Evolutionary conservation across 176 grass and related monocot genomes (phyloP), one percentile per base, ranked within the genome.

Genomic region (Musa troglodytarum): DNA sequence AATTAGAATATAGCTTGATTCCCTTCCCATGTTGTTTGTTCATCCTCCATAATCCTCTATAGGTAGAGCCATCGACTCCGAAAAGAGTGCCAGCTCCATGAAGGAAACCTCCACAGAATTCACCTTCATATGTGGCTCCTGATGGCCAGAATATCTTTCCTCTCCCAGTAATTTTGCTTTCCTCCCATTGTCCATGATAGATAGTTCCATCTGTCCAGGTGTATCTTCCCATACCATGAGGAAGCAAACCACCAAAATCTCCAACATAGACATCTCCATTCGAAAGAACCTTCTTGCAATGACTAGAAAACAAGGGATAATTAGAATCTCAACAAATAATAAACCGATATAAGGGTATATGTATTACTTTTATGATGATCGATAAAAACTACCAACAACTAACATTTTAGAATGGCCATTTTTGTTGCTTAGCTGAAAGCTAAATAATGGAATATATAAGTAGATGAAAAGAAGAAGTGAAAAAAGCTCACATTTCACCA

Each of bases 11-110:
- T 65, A 69, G 76, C 82, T 94, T 94, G 28, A 72, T 86, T 64
- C 95, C 95, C 88, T 86, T 91, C n/a, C 90, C 90, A 62, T 98
- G 84, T 26, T 91, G 90, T 84, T 87, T 91, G 58, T 86, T 98
- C 84, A 98, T 89, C 85, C 87, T 83, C 95, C 95, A 98, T 61
- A 78, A 85, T 43, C 95, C 95, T 74, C 82, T 80, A 76, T 98
- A 98, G 66, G 80, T 50, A 19, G 80, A 93, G 9, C 95, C 90
- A 75, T 89, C 95, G 20, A 80, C 71, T 59, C 82, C 90, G 72
- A 84, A 84, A 59, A 86, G 85, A 73, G 80, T 98, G 22, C 95
- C 95, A 24, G 84, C 63, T 67, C 95, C 95, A 26, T 98, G 89
- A 26, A 98, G 81, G 75, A 98, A 98, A 70, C 90, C 90, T 87